Evolutionary conservation across 2,329 filamentous ascomycete genomes (phyloP).

Genomic region (Ascochyta clinopodiicola): DNA sequence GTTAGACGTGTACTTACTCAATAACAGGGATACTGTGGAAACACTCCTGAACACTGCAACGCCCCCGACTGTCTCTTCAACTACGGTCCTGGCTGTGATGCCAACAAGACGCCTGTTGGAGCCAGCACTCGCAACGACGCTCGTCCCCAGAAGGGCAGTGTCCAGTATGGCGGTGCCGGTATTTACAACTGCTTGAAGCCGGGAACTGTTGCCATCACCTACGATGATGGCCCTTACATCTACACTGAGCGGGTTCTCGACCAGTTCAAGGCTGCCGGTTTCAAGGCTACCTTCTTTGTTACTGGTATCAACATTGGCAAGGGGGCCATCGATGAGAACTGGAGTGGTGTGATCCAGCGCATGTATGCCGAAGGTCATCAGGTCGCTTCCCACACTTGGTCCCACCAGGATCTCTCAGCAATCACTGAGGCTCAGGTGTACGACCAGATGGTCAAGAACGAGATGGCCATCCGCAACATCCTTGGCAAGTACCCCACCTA

Average conservation of each 20-base stretch:
- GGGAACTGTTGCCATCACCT: constrained; percentile 70
- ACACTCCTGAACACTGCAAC: constrained; percentile 61
- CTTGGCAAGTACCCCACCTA: constrained; percentile 63
- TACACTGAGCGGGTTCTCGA: constrained; percentile 69
- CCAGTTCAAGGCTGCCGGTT: constrained; percentile 62
- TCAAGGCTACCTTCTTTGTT: constrained; percentile 73
- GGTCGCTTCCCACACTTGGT: constrained; percentile 66
- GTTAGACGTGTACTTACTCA: neutral
- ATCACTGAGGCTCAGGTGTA: constrained; percentile 52
- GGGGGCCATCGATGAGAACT: constrained; percentile 62
- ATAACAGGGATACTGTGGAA: constrained; percentile 59
- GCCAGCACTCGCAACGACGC: constrained; percentile 59
- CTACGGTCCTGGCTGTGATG: constrained; percentile 66
- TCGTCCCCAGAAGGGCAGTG: constrained; percentile 60
- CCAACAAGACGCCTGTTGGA: constrained; percentile 62
- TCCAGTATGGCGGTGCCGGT: constrained; percentile 63
- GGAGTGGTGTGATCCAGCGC: constrained; percentile 60
- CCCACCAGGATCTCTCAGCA: constrained; percentile 56
- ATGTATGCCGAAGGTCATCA: constrained; percentile 65
- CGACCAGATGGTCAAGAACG: constrained; percentile 60
- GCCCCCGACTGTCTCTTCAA: constrained; percentile 67
- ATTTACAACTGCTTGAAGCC: constrained; percentile 61
- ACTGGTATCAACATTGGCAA: constrained; percentile 64
- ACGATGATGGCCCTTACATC: constrained; percentile 68
- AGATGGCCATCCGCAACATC: constrained; percentile 63